A percentile compares a stretch with the other conserved stretches of the same genome.
These are phyloP conservation scores for Mucor sp. DNA, from an alignment of 371 early-diverging fungal genomes.

Conservation along the genomic window DNA sequence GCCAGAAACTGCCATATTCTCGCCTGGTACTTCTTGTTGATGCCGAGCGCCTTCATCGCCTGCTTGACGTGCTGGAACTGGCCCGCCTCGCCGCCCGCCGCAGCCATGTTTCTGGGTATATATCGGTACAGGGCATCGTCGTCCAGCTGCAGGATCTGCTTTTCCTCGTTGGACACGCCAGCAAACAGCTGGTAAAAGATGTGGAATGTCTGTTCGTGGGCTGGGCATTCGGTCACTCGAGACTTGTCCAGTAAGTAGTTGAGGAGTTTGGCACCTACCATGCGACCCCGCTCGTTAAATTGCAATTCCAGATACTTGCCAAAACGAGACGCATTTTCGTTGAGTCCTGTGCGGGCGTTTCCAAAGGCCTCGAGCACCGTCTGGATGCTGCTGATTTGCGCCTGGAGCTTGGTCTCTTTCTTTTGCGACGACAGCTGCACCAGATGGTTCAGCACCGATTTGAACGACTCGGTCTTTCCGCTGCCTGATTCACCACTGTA, in stretches of 20 bases:
- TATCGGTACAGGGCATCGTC: slow-evolving; percentile 32
- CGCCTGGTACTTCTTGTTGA: slow-evolving; percentile 73
- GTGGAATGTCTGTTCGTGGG: slow-evolving; percentile 90
- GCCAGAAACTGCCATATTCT: slow-evolving; percentile 84
- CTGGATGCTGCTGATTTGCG: slow-evolving; percentile 72
- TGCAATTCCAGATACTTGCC: slow-evolving; percentile 92
- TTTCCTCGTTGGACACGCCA: slow-evolving; percentile 44
- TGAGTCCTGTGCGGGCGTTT: slow-evolving; percentile 57
- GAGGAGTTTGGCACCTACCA: slow-evolving; percentile 88
- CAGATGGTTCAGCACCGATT: slow-evolving; percentile 66
- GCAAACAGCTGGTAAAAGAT: slow-evolving; percentile 88
- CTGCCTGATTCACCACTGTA: slow-evolving; percentile 88
- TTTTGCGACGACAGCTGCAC: slow-evolving; percentile 75
- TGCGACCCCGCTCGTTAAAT: slow-evolving; percentile 86
- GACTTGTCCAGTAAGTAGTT: slow-evolving; percentile 92
- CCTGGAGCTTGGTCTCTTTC: slow-evolving; percentile 81
- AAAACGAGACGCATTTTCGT: slow-evolving; percentile 85
- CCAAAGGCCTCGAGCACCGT: slow-evolving; percentile 86
- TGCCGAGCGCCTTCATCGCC: slow-evolving; percentile 78
- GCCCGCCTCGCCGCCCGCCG: slow-evolving; percentile 21
- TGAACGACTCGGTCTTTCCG: slow-evolving; percentile 82
- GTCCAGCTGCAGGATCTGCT: slow-evolving; percentile 32
- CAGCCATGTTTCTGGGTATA: slow-evolving; percentile 33
- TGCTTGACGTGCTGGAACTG: slow-evolving; percentile 61
- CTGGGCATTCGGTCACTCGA: slow-evolving; percentile 56